A percentile compares a stretch with the other conserved stretches of the same genome.
Conservation (phyloP, 495 filamentous ascomycete species). For the Amphirosellinia nigrospora region DNA sequence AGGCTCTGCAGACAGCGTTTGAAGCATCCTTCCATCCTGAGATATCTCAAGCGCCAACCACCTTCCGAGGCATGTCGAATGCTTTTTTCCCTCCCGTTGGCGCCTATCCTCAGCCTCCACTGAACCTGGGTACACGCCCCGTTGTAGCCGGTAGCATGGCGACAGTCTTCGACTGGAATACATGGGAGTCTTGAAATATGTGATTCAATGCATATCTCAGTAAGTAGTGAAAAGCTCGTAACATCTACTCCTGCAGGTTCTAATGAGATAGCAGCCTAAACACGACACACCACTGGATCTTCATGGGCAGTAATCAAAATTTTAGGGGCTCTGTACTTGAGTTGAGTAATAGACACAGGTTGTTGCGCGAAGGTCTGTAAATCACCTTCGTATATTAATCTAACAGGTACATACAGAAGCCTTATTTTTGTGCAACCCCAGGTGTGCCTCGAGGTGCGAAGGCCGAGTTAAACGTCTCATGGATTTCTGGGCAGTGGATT, state of each 20-base stretch:
- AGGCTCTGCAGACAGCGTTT: neutral
- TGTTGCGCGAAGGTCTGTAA: too few relatives aligned
- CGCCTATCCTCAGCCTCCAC: neutral
- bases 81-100: neutral
- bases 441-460: neutral
- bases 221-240: neutral
- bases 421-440: too few relatives aligned
- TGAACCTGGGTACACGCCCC: neutral
- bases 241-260: neutral
- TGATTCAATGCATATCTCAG: neutral
- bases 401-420: too few relatives aligned
- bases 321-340: too few relatives aligned
- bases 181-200: neutral
- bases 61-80: slow-evolving; percentile 1
- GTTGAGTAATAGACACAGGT: too few relatives aligned
- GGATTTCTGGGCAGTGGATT: neutral
- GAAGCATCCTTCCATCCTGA: neutral
- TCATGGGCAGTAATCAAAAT: neutral
- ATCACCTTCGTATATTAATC: too few relatives aligned
- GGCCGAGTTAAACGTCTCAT: neutral
- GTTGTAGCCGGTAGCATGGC: neutral
- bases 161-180: neutral
- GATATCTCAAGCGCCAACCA: neutral
- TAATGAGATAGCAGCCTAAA: neutral
- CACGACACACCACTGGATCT: neutral